Percentiles rank a stretch among this genome's conserved stretches.
These are phyloP conservation scores for Phytophthora meadii DNA, from an alignment of 352 stramenopile genomes.

Conservation along the genomic window DNA sequence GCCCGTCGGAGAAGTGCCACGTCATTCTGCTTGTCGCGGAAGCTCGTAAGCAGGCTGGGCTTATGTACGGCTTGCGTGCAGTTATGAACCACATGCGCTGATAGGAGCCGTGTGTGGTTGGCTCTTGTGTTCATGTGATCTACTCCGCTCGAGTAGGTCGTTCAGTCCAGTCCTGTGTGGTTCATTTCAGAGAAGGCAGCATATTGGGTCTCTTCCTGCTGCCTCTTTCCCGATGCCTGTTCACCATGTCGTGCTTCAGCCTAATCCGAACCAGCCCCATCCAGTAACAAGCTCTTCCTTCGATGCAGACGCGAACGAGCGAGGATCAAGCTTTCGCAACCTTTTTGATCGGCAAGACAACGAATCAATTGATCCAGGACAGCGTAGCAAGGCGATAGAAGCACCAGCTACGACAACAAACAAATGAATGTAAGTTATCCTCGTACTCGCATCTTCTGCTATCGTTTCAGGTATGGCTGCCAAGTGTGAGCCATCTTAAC, in stretches of 20 bases:
- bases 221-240: constrained; percentile 14
- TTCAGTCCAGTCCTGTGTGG: constrained; percentile 36
- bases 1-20: constrained; percentile 85
- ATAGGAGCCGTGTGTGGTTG: constrained; percentile 17
- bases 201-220: constrained; percentile 16
- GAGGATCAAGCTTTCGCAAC: constrained; percentile 22
- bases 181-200: constrained; percentile 28
- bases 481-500: constrained; percentile 72
- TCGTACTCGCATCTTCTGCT: constrained; percentile 6
- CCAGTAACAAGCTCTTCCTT: constrained; percentile 39
- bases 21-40: constrained; percentile 85
- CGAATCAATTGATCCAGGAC: constrained; percentile 36
- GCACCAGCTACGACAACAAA: constrained; percentile 23
- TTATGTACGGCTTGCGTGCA: constrained; percentile 88
- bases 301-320: constrained; percentile 40
- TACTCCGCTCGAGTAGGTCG: constrained; percentile 23
- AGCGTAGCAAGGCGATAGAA: constrained; percentile 43
- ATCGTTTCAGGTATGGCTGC: constrained; percentile 38
- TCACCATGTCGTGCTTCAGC: constrained; percentile 18
- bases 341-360: constrained; percentile 39
- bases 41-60: constrained; percentile 84
- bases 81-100: constrained; percentile 90
- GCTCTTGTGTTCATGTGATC: constrained; percentile 28
- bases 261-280: constrained; percentile 14
- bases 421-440: constrained; percentile 52